Percentiles rank a stretch among this genome's conserved stretches.
phyloP scores from a whole-genome alignment of 2,329 filamentous ascomycete species.

The Botrytis sinoallii region DNA sequence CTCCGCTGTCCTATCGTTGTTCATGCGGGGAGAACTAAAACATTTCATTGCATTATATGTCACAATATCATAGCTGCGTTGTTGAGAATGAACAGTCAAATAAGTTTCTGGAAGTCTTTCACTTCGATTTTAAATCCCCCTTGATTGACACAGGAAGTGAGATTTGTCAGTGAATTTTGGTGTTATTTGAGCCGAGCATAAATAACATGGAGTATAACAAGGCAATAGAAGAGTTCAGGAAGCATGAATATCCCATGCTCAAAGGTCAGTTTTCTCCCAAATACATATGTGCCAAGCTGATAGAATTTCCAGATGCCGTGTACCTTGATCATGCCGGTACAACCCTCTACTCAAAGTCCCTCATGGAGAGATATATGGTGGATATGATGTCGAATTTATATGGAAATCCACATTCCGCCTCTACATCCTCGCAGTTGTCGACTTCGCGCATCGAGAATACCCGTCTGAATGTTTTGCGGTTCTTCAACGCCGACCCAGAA shows the following conservation, averaged over 20 bases:
- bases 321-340: slow-evolving; percentile 97
- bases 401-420: slow-evolving; percentile 90
- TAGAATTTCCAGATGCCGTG: slow-evolving; percentile 27
- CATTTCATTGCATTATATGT: not conserved
- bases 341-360: slow-evolving; percentile 75
- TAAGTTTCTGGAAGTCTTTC: slow-evolving; percentile 10
- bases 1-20: slow-evolving; percentile 13
- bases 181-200: slow-evolving; percentile 18
- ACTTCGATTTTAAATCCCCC: slow-evolving; percentile 16
- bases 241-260: slow-evolving; percentile 66
- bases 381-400: slow-evolving; percentile 78
- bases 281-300: slow-evolving; percentile 16
- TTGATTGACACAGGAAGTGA: slow-evolving; percentile 10
- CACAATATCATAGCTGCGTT: not conserved
- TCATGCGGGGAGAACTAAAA: not conserved
- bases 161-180: not conserved
- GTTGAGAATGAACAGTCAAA: slow-evolving; percentile 24
- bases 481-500: slow-evolving; percentile 78
- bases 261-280: slow-evolving; percentile 46
- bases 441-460: slow-evolving; percentile 73
- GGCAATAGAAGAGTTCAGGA: slow-evolving; percentile 56
- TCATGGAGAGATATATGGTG: slow-evolving; percentile 69
- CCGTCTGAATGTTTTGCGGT: slow-evolving; percentile 65
- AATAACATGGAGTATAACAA: slow-evolving; percentile 49
- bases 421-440: slow-evolving; percentile 73